These are phyloP conservation scores for Microascus cirrosus DNA, from an alignment of 2,329 filamentous ascomycete genomes.

Conservation along the genomic window DNA sequence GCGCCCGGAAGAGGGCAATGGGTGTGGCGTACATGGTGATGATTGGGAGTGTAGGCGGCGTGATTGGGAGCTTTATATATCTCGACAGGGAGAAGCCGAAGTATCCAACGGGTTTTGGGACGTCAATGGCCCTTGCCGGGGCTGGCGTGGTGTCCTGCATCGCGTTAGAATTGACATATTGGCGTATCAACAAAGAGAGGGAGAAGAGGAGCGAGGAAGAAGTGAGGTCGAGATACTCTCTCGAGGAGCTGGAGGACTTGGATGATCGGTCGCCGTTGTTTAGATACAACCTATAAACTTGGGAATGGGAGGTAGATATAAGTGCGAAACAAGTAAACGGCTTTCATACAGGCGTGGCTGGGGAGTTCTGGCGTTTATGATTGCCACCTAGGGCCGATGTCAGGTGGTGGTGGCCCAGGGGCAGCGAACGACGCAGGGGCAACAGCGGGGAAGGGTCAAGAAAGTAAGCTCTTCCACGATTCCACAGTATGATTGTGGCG, in stretches of 20 bases:
- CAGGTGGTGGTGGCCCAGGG: too few species aligned
- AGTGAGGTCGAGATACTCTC: slow-evolving; percentile 4
- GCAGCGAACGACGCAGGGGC: too few species aligned
- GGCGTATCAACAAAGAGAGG: slow-evolving; percentile 15
- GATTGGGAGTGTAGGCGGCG: slow-evolving; percentile 16
- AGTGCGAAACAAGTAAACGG: too few species aligned
- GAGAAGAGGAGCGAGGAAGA: slow-evolving; percentile 13
- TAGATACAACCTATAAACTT: background rate
- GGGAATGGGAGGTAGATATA: background rate
- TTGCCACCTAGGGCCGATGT: too few species aligned
- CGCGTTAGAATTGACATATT: slow-evolving; percentile 18
- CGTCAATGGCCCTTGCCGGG: slow-evolving; percentile 12
- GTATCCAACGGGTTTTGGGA: slow-evolving; percentile 23
- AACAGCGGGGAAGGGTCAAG: too few species aligned
- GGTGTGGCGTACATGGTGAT: slow-evolving; percentile 18
- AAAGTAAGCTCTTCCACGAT: too few species aligned
- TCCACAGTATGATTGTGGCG: too few species aligned
- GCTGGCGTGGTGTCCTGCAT: slow-evolving; percentile 16
- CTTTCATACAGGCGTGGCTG: too few species aligned
- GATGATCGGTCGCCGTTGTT: background rate
- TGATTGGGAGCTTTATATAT: slow-evolving; percentile 17
- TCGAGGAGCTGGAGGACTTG: background rate
- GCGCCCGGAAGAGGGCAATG: slow-evolving; percentile 14
- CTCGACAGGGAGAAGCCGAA: slow-evolving; percentile 24
- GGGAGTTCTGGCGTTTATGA: too few species aligned